Base-by-base conservation (phyloP, 768 basidiomycete species). In the Mycena amicta region DNA sequence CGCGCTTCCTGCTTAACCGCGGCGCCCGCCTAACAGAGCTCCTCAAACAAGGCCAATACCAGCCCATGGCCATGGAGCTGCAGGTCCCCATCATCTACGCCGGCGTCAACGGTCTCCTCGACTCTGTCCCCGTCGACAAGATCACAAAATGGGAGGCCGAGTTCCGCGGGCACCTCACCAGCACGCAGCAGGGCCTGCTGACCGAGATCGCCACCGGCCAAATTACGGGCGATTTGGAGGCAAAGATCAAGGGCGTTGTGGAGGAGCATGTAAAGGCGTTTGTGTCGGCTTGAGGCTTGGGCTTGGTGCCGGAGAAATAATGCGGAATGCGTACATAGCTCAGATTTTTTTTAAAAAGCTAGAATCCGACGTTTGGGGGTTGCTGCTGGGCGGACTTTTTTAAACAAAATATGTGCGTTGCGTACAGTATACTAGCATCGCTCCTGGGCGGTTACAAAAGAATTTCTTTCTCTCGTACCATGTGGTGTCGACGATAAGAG, bases 51-150 rank as follows among this genome's bases (percentile, higher is more conserved):
- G 95, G 93, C 64, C 96, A 98, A 82, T 98, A 98, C 79, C 90
- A 95, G 74, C 93, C 94, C 54, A 78, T 98, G 70, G 77, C 95
- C 40, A 95, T 92, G 75, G 96, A 98, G 80, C 79, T 98, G 64
- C 95, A 97, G 83, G 96, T 97, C 62, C 96, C 96, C 66, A 93
- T 98, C 75, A 95, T 98, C 81, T 98, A 96, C 75, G 97, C 96
- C 66, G 96, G 96, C 87, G 97, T 99, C 68, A 95, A 98, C 79
- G 97, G 97, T 93, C 87, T 97, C 63, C 93, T 99, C 68, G 97
- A 98, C 74, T 81, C 92, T 27, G 92, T 99, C 76, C 90, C 94
- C 45, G 95, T 97, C 53, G 93, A 97, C 68, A 81, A 95, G 81
- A 95, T 97, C 76, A 89, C 92, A 65, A 83, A 86, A 69, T 96